Base-by-base conservation (phyloP, 2,329 filamentous ascomycete species). In the Fusarium sp. region DNA sequence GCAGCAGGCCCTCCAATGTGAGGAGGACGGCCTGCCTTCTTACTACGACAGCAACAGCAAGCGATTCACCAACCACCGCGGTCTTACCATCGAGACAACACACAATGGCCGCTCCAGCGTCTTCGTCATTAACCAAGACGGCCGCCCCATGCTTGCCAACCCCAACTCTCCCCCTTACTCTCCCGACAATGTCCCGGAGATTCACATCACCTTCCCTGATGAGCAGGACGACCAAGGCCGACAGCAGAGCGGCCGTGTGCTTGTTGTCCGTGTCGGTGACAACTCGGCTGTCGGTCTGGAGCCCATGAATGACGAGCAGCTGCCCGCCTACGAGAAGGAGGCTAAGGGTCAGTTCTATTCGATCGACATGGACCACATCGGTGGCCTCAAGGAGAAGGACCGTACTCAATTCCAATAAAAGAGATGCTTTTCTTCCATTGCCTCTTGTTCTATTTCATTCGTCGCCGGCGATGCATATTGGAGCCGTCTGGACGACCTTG, bases 181-280 rank as follows among this genome's bases (percentile, higher is more conserved):
- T 45, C 91, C 92, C n/a, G 93, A 89, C 80, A 91, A 92, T 72
- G 87, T 98, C 28, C 96, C 96, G 20, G 93, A 98, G 83, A 99
- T 99, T 76, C 94, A 95, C 81, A 97, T 99, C 80, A 98, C 96
- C 36, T 98, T 99, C 85, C 96, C 96, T 17, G 93, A 97, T 75
- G 96, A 98, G 84, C 91, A 97, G 73, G 95, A 98, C 77, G 92
- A 94, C 72, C 84, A 88, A 56, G 95, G 95, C 73, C 93, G 90
- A 80, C 87, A 87, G 74, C 92, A 92, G 83, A 94, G 91, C 71
- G 95, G 95, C 34, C 90, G 95, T 33, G 94, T 98, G 52, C 92
- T 99, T 22, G 90, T 98, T 36, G 95, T 99, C 58, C 89, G 93
- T 53, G 93, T 98, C 52, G 94, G 95, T 67, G 96, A 98, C 71